Conservation (phyloP, 225 moss, liverwort and hornwort species). For the Rhytidiadelphus loreus region DNA sequence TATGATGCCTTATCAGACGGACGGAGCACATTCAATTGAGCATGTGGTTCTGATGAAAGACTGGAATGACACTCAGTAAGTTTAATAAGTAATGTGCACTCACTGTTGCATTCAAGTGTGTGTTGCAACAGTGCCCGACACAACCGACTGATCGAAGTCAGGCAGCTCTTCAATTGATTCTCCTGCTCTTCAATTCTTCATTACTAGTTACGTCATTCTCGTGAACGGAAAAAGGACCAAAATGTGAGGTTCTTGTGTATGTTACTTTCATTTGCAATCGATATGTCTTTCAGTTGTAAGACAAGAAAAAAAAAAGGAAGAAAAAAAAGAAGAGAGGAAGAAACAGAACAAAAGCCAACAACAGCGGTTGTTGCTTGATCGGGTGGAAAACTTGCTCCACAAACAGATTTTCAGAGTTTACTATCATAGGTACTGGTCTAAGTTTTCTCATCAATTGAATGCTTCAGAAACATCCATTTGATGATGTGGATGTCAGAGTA, state of each 20-base stretch:
- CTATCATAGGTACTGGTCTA: too few relatives aligned
- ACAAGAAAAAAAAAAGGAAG: too few relatives aligned
- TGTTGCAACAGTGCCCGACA: background rate
- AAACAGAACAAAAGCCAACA: too few relatives aligned
- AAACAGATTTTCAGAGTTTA: background rate
- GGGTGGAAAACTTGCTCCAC: background rate
- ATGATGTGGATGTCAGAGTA: background rate
- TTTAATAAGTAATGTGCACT: background rate
- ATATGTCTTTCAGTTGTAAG: background rate
- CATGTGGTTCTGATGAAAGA: background rate
- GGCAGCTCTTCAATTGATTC: background rate
- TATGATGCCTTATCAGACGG: background rate
- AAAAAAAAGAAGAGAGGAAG: too few relatives aligned
- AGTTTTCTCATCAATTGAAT: background rate
- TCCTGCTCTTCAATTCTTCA: background rate
- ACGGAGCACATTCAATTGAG: background rate
- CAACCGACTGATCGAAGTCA: too few relatives aligned
- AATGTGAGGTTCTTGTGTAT: background rate
- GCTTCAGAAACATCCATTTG: background rate
- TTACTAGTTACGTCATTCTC: too few relatives aligned
- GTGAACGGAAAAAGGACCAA: background rate
- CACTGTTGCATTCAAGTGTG: background rate
- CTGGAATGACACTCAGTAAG: background rate
- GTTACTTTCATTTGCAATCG: too few relatives aligned
- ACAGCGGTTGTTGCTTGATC: background rate